Percentiles rank a stretch among this genome's conserved stretches.
phyloP scores from a whole-genome alignment of 805 yeast species.

The Zygotorulaspora sp. region DNA sequence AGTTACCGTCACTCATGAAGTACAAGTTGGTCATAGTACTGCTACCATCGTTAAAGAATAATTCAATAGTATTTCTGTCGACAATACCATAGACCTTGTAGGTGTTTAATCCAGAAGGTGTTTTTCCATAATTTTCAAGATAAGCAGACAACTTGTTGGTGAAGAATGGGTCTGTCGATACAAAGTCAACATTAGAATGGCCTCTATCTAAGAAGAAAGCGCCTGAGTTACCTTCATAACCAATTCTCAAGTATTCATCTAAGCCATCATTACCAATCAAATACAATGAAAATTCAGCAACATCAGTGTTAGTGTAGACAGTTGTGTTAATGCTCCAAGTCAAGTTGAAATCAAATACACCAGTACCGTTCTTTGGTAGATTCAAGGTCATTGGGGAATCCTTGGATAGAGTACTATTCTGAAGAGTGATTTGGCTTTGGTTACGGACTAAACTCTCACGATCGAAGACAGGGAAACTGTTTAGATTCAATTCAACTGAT shows the following conservation, averaged over 20 bases:
- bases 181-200: slow-evolving; percentile 22
- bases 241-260: slow-evolving; percentile 25
- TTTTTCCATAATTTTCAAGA: slow-evolving; percentile 20
- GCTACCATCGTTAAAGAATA: slow-evolving; percentile 33
- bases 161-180: slow-evolving; percentile 26
- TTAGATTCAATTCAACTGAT: slow-evolving; percentile 16
- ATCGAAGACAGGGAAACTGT: slow-evolving; percentile 27
- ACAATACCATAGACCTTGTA: slow-evolving; percentile 32
- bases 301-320: slow-evolving; percentile 7
- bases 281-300: slow-evolving; percentile 20
- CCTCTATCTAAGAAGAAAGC: slow-evolving; percentile 32
- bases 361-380: slow-evolving; percentile 13
- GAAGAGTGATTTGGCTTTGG: slow-evolving; percentile 1
- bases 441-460: slow-evolving; percentile 2
- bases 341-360: slow-evolving; percentile 27
- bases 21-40: slow-evolving; percentile 30
- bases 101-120: slow-evolving; percentile 11
- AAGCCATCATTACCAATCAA: slow-evolving; percentile 17
- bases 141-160: slow-evolving; percentile 26
- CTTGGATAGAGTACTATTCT: slow-evolving; percentile 4
- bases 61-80: slow-evolving; percentile 33
- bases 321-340: slow-evolving; percentile 21
- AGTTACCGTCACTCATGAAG: slow-evolving; percentile 21
- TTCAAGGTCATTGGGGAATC: slow-evolving; percentile 4
- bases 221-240: slow-evolving; percentile 25